Evolutionary conservation across 2,329 filamentous ascomycete genomes (phyloP).

Genomic region (Mycosphaerella sp.): DNA sequence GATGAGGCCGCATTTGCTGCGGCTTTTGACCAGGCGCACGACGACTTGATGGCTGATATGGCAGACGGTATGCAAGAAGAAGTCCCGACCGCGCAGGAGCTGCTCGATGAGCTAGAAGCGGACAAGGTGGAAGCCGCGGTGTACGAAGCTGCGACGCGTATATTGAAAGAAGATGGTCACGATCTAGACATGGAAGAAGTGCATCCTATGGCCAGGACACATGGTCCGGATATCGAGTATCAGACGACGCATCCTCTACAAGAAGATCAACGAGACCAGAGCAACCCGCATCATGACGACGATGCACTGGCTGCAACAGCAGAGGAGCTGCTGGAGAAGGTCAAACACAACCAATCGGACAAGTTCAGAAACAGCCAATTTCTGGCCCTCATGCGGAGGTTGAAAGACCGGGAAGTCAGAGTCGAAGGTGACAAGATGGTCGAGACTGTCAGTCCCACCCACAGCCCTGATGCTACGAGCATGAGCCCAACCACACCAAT

Average conservation of each 20-base stretch:
- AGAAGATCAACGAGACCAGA: constrained; percentile 13
- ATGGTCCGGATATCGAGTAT: constrained; percentile 17
- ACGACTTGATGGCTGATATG: constrained; percentile 34
- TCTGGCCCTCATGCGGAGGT: constrained; percentile 66
- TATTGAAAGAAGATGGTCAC: constrained; percentile 19
- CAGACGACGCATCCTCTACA: constrained; percentile 8
- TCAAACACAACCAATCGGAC: constrained; percentile 60
- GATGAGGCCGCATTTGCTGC: constrained; percentile 52
- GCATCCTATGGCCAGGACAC: constrained; percentile 11
- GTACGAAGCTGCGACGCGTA: constrained; percentile 18
- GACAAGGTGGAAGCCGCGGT: constrained; percentile 20
- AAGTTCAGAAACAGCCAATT: constrained; percentile 79
- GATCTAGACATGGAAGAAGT: constrained; percentile 17
- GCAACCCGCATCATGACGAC: constrained; percentile 39
- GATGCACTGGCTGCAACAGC: constrained; percentile 69
- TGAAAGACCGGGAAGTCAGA: constrained; percentile 65
- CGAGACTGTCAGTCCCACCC: constrained; percentile 39
- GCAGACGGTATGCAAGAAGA: constrained; percentile 17
- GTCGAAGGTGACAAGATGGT: constrained; percentile 66
- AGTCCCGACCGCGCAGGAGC: constrained; percentile 11
- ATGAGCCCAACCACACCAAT: constrained; percentile 14
- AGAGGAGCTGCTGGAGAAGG: constrained; percentile 60
- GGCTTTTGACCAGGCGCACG: constrained; percentile 47
- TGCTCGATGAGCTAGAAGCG: constrained; percentile 15
- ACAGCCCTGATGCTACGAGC: constrained; percentile 16